A percentile compares a stretch with the other conserved stretches of the same genome.
phyloP scores from a whole-genome alignment of 106 monocot species.

The Apostasia shenzhenica region DNA sequence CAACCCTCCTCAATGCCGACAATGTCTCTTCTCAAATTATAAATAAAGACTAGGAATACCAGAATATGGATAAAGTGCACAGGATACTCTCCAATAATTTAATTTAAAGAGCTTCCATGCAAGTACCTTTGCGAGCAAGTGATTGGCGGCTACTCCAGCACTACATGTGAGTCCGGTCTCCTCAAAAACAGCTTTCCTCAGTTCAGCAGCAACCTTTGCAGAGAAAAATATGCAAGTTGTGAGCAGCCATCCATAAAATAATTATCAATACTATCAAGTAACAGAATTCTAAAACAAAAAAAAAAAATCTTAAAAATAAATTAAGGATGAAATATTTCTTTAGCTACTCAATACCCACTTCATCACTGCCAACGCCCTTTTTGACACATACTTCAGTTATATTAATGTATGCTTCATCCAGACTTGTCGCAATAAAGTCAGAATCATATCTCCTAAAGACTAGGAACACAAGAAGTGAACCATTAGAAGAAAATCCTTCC shows the following conservation, averaged over 20 bases:
- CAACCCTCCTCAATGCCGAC: too few species aligned
- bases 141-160: slow-evolving; percentile 92
- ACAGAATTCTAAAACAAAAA: neutral
- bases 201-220: slow-evolving; percentile 71
- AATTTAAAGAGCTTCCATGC: neutral
- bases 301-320: neutral
- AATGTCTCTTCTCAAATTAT: too few species aligned
- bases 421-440: slow-evolving; percentile 70
- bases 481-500: slow-evolving; percentile 1
- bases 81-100: neutral
- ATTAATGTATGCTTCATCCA: slow-evolving; percentile 96
- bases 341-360: slow-evolving; percentile 43
- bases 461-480: slow-evolving; percentile 17
- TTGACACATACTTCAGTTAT: slow-evolving; percentile 65
- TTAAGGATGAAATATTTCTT: neutral
- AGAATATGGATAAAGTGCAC: too few species aligned
- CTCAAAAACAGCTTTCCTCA: slow-evolving; percentile 65
- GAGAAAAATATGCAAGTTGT: slow-evolving; percentile 6
- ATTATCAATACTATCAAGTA: neutral
- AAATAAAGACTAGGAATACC: too few species aligned
- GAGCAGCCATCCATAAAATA: neutral
- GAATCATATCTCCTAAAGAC: slow-evolving; percentile 85
- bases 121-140: slow-evolving; percentile 87
- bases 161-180: slow-evolving; percentile 97
- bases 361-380: slow-evolving; percentile 46